Percentiles rank a stretch among this genome's conserved stretches.
Evolutionary conservation across 176 grass and related monocot species (phyloP).

Genomic region (Tuctoria greenei): DNA sequence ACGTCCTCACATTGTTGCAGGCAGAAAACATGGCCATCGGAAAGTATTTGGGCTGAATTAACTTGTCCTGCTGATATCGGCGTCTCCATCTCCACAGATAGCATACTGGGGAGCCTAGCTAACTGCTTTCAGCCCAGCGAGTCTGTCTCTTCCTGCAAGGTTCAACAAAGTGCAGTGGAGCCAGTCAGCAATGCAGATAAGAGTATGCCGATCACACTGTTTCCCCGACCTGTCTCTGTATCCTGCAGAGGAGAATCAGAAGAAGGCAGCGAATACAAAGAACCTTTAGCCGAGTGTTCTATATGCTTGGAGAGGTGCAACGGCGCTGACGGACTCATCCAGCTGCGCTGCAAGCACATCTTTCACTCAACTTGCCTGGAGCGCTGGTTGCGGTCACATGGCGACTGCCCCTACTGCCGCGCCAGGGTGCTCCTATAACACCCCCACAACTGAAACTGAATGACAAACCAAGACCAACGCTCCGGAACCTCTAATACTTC

Average conservation of each 20-base stretch:
- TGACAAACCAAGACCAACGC: not conserved
- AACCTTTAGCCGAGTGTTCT: conserved; percentile 44
- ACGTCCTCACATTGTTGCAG: conserved; percentile 7
- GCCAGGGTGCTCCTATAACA: conserved; percentile 39
- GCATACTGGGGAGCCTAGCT: conserved; percentile 21
- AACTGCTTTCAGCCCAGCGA: conserved; percentile 26
- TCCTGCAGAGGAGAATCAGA: not conserved
- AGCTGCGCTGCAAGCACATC: conserved; percentile 61
- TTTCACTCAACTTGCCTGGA: conserved; percentile 68
- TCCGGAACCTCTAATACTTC: not conserved
- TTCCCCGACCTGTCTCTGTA: not conserved
- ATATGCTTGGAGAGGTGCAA: conserved; percentile 69
- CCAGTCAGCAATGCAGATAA: not conserved
- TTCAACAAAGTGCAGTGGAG: not conserved
- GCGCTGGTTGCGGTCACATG: conserved; percentile 49
- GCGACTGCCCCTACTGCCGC: conserved; percentile 70
- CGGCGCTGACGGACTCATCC: conserved; percentile 28
- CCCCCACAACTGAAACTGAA: conserved; percentile 13
- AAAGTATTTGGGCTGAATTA: conserved; percentile 9
- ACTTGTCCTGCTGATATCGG: not conserved
- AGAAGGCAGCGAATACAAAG: not conserved
- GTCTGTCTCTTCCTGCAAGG: not conserved
- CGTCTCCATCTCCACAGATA: conserved; percentile 19
- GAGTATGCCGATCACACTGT: not conserved
- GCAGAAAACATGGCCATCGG: conserved; percentile 29